These are phyloP conservation scores for Sclerotinia borealis DNA, from an alignment of 2,329 filamentous ascomycete genomes.

Conservation along the genomic window DNA sequence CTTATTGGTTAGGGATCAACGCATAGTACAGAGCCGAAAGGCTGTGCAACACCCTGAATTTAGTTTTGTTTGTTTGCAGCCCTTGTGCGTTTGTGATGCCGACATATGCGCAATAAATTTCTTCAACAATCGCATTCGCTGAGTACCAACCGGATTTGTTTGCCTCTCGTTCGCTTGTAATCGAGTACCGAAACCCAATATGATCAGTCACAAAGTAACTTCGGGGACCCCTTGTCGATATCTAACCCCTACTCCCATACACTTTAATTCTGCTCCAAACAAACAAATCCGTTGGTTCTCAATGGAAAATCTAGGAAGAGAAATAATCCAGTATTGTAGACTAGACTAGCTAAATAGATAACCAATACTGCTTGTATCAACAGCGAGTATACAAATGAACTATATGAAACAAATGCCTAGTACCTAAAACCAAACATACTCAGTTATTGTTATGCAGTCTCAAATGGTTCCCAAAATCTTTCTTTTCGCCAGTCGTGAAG, in stretches of 20 bases:
- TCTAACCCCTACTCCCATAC: neutral
- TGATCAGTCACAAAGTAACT: neutral
- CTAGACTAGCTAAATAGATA: neutral
- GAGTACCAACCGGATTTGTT: neutral
- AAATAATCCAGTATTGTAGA: neutral
- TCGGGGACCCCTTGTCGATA: neutral
- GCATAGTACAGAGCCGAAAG: neutral
- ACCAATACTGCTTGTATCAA: neutral
- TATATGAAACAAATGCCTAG: neutral
- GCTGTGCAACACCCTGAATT: neutral
- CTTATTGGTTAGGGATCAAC: neutral
- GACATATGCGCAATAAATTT: neutral
- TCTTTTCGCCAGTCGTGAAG: neutral
- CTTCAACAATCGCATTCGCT: neutral
- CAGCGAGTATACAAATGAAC: neutral
- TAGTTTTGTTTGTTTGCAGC: neutral
- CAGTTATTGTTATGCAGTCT: neutral
- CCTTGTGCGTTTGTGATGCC: neutral
- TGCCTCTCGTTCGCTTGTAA: neutral
- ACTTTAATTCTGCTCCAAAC: neutral
- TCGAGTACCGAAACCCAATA: neutral
- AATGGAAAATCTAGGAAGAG: neutral
- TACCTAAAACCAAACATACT: neutral
- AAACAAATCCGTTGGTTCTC: neutral
- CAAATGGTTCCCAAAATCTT: neutral